Base-by-base conservation (phyloP, 768 basidiomycete species). In the Mycena metata region DNA sequence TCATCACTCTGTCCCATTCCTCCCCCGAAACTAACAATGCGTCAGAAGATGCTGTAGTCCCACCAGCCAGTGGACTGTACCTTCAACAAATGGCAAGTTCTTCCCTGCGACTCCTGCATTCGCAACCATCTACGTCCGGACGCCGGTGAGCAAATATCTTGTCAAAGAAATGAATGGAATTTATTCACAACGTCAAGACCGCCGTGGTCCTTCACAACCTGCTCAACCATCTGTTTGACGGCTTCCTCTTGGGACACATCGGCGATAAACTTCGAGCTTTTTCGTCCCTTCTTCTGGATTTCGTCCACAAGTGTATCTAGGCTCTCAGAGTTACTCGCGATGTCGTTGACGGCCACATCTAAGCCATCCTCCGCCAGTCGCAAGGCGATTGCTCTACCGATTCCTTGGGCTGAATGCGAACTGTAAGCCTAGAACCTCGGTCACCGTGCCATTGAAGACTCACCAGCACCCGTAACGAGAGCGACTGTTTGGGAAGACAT, bases 311-410 rank as follows among this genome's bases (percentile, higher is more conserved):
- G 52, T 9, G 54, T 46, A 5, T 74, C 72, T 2, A 80, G 75
- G 0, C 60, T 47, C 1, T 60, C 52, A 21, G 66, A 62, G 21
- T 75, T 72, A 2, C 45, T n/a, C 3, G 69, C 23, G n/a, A 83
- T 59, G 65, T 83, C 80, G 70, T 80, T 83, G 17, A 83, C 61
- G 1, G 69, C 79, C 12, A 83, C 58, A 35, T 81, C 78, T 35
- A 77, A 80, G 0, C 82, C 82, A 24, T 82, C 79, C 5, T 64
- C 70, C 0, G 80, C 82, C 11, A 83, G 77, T 42, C 76, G 73
- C n/a, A 81, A 57, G 10, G 82, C 79, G 15, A 82, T 79, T 7
- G 62, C 59, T 3, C 74, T 76, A 12, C 82, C 82, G 33, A 82
- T 81, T 6, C 64, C 64, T 26, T 63, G 64, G 0, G 12, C 73